Percentiles rank a stretch among this genome's conserved stretches.
Evolutionary conservation across 148 eudicot genomes (phyloP).

Genomic region (Gaultheria prostrata): DNA sequence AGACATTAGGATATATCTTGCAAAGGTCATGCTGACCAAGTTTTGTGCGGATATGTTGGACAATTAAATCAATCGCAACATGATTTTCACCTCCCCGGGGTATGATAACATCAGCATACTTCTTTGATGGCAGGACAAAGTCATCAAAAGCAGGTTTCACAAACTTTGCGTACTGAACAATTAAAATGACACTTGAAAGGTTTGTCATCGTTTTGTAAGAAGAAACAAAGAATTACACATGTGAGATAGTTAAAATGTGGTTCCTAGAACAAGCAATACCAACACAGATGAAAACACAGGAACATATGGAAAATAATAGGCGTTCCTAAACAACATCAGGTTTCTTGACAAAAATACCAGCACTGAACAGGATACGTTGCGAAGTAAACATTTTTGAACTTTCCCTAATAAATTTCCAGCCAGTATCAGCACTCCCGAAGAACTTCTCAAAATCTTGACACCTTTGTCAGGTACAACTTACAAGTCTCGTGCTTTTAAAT

Average conservation of each 20-base stretch:
- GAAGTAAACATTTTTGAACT: background rate
- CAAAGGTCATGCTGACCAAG: constrained; percentile 95
- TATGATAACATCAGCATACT: constrained; percentile 94
- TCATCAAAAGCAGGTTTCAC: constrained; percentile 99
- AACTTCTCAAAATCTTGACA: background rate
- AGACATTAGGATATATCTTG: constrained; percentile 83
- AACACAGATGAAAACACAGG: background rate
- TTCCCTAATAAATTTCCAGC: background rate
- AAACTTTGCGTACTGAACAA: constrained; percentile 88
- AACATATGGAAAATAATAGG: background rate
- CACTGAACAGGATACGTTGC: background rate
- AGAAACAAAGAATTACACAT: background rate
- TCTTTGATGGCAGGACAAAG: constrained; percentile 91
- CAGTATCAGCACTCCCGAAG: background rate
- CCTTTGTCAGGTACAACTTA: background rate
- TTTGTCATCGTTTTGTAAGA: background rate
- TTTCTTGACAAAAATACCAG: background rate
- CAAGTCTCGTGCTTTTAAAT: background rate
- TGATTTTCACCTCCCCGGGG: constrained; percentile 98
- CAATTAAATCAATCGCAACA: constrained; percentile 92
- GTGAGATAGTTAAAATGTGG: background rate
- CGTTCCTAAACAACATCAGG: background rate
- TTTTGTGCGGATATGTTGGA: constrained; percentile 87
- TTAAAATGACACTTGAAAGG: background rate
- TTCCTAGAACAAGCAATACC: background rate